These are phyloP conservation scores for Pseudofabraea citricarpa DNA, from an alignment of 2,329 filamentous ascomycete species.

Conservation along the genomic window DNA sequence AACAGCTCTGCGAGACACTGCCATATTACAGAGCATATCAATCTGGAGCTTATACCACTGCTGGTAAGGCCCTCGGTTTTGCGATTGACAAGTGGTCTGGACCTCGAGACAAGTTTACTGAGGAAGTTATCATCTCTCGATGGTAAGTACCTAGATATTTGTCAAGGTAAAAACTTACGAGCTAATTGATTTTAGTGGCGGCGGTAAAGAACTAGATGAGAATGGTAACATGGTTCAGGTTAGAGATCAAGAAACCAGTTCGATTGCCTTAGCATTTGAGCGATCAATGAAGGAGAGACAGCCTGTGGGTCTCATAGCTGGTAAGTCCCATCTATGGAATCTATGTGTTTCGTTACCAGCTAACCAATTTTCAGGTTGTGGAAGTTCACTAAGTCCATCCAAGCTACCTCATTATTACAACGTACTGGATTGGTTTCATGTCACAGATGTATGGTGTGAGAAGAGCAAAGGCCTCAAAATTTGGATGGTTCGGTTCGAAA, in stretches of 20 bases:
- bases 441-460: constrained; percentile 67
- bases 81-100: constrained; percentile 53
- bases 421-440: constrained; percentile 64
- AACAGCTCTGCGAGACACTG: constrained; percentile 58
- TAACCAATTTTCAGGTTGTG: constrained; percentile 39
- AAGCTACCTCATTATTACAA: constrained; percentile 54
- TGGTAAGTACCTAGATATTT: constrained; percentile 40
- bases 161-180: neutral
- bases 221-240: constrained; percentile 39
- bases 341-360: constrained; percentile 5
- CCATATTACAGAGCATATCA: constrained; percentile 59
- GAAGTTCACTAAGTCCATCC: constrained; percentile 42
- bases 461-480: constrained; percentile 30
- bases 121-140: constrained; percentile 58
- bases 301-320: constrained; percentile 52
- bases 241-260: constrained; percentile 38
- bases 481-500: constrained; percentile 62
- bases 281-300: constrained; percentile 40
- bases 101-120: constrained; percentile 51
- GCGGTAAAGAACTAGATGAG: constrained; percentile 43
- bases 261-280: constrained; percentile 33
- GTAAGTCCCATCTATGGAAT: constrained; percentile 29
- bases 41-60: constrained; percentile 48
- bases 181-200: constrained; percentile 42
- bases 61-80: constrained; percentile 48